Evolutionary conservation across 31 red algal genomes (phyloP).

Genomic region (Asparagopsis taxiformis): DNA sequence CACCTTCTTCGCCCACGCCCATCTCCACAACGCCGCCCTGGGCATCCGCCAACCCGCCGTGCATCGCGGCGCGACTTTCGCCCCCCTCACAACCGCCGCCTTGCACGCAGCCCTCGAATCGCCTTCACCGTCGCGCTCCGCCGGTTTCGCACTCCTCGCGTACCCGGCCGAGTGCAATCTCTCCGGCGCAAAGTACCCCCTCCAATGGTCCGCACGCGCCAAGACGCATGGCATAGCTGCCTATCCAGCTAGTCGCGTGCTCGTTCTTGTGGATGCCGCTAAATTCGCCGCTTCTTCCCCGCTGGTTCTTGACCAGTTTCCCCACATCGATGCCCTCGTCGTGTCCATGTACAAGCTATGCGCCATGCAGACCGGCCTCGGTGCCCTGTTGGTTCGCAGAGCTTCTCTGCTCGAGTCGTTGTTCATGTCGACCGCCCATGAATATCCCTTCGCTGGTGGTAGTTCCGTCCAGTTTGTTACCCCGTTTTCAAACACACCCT

Average conservation of each 20-base stretch:
- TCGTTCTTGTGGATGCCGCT: conserved; percentile 63
- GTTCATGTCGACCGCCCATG: conserved; percentile 10
- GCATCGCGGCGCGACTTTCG: conserved; percentile 13
- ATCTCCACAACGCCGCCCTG: conserved; percentile 47
- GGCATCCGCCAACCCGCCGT: conserved; percentile 48
- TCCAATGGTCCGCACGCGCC: conserved; percentile 14
- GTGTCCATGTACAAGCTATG: conserved; percentile 71
- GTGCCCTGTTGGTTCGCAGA: conserved; percentile 48
- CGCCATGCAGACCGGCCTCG: conserved; percentile 51
- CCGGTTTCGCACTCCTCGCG: conserved; percentile 25
- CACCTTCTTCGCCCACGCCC: conserved; percentile 30
- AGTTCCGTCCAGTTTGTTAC: conserved; percentile 23
- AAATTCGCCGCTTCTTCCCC: conserved; percentile 27
- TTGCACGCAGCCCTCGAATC: too few species aligned
- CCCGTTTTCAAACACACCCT: conserved; percentile 29
- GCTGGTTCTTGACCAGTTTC: conserved; percentile 7
- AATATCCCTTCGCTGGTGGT: conserved; percentile 37
- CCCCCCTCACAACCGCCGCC: conserved; percentile 14
- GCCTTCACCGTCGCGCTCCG: background rate
- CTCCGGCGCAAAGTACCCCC: conserved; percentile 49
- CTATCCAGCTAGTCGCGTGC: conserved; percentile 9
- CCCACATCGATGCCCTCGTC: conserved; percentile 46
- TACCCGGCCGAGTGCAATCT: conserved; percentile 66
- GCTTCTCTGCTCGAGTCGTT: conserved; percentile 25
- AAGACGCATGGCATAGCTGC: conserved; percentile 10